Conservation (phyloP, 2,329 filamentous ascomycete species). For the Phaeosphaeria sp. region DNA sequence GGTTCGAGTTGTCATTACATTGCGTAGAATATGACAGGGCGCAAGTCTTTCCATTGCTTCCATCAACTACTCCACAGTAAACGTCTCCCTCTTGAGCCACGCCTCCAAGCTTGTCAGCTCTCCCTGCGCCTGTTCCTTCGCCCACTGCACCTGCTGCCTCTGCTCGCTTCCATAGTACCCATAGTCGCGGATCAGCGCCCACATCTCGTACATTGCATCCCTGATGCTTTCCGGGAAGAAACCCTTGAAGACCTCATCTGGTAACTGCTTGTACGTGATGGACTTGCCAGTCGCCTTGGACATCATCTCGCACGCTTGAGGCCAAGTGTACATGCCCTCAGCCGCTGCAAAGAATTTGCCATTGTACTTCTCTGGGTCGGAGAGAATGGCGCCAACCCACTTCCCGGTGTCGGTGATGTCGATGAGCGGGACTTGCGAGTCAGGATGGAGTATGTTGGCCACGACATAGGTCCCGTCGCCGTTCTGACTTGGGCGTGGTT, state of each 20-base stretch:
- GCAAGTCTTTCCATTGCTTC: too few relatives aligned
- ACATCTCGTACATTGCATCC: conserved; percentile 37
- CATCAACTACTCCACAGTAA: conserved; percentile 24
- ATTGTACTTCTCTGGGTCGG: conserved; percentile 52
- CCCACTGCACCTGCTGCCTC: conserved; percentile 35
- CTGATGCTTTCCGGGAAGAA: conserved; percentile 26
- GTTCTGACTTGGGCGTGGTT: conserved; percentile 11
- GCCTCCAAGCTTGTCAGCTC: conserved; percentile 34
- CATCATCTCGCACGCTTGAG: conserved; percentile 51
- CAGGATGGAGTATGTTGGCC: conserved; percentile 8
- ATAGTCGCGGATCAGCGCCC: conserved; percentile 30
- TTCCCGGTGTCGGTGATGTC: conserved; percentile 57
- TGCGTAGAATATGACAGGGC: too few relatives aligned
- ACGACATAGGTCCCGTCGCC: conserved; percentile 39
- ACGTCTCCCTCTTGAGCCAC: conserved; percentile 31
- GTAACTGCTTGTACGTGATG: conserved; percentile 30
- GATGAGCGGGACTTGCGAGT: conserved; percentile 51
- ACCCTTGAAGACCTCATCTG: conserved; percentile 35
- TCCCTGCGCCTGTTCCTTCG: conserved; percentile 29
- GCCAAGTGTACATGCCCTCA: conserved; percentile 47
- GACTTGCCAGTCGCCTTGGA: conserved; percentile 50
- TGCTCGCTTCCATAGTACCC: conserved; percentile 37
- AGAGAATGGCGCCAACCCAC: conserved; percentile 51
- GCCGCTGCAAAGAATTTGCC: conserved; percentile 57
- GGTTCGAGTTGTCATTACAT: too few relatives aligned